These are phyloP conservation scores for Cucurbita maxima DNA, from an alignment of 306 rosid species.

Conservation along the genomic window DNA sequence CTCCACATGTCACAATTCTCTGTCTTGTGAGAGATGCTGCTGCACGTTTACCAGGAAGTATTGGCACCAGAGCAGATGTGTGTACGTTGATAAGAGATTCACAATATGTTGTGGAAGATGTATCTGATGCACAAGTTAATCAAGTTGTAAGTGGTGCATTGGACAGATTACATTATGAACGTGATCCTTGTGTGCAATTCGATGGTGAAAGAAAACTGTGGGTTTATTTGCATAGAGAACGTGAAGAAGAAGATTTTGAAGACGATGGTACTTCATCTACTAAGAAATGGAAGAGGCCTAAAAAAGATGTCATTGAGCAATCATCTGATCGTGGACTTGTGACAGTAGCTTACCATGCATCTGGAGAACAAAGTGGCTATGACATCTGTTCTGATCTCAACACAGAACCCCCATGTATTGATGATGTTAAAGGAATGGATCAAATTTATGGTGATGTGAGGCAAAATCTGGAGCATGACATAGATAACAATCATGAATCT, in stretches of 20 bases:
- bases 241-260: constrained; percentile 99
- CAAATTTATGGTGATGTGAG: constrained; percentile 31
- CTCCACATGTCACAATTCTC: constrained; percentile 96
- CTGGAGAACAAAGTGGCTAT: constrained; percentile 53
- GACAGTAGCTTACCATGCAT: constrained; percentile 51
- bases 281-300: constrained; percentile 98
- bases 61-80: constrained; percentile 97
- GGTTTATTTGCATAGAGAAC: constrained; percentile 96
- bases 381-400: constrained; percentile 87
- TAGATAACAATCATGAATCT: constrained; percentile 33
- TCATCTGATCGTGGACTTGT: constrained; percentile 69
- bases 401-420: constrained; percentile 50
- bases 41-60: constrained; percentile 97
- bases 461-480: constrained; percentile 35
- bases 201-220: constrained; percentile 93
- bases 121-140: constrained; percentile 89
- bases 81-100: constrained; percentile 96
- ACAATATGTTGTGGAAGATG: constrained; percentile 95
- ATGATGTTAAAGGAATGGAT: constrained; percentile 51
- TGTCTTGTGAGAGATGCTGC: constrained; percentile 99
- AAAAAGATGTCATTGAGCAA: constrained; percentile 70
- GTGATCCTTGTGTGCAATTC: constrained; percentile 97
- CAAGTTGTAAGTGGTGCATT: constrained; percentile 98
- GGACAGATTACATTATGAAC: constrained; percentile 97
- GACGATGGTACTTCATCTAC: constrained; percentile 99